phyloP scores from a whole-genome alignment of 2,329 filamentous ascomycete genomes.

The Epicoccum sorghinum region DNA sequence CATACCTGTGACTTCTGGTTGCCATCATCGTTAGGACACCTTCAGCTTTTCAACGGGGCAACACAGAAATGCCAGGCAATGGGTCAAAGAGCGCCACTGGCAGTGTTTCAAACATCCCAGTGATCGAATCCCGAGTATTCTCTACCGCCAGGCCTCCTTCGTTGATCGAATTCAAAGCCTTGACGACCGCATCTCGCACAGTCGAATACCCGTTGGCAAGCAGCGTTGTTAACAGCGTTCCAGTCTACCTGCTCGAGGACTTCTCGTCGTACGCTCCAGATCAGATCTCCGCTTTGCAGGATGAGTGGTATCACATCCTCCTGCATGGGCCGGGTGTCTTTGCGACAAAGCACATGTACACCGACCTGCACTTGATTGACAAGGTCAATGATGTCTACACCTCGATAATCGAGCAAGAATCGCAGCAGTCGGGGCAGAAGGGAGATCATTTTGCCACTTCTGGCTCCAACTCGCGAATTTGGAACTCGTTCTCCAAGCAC shows the following conservation, averaged over 20 bases:
- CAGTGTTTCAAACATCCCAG: background rate
- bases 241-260: conserved; percentile 59
- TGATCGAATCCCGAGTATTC: conserved; percentile 36
- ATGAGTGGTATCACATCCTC: conserved; percentile 67
- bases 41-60: too few species aligned
- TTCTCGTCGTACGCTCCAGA: conserved; percentile 43
- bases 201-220: conserved; percentile 56
- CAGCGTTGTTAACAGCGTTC: conserved; percentile 58
- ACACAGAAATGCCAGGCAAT: too few species aligned
- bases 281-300: conserved; percentile 55
- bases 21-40: too few species aligned
- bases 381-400: conserved; percentile 30
- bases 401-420: conserved; percentile 53
- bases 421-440: conserved; percentile 52
- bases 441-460: conserved; percentile 67
- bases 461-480: conserved; percentile 66
- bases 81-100: background rate
- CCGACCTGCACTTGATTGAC: conserved; percentile 42
- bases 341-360: conserved; percentile 61
- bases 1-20: too few species aligned
- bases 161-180: conserved; percentile 52
- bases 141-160: conserved; percentile 42
- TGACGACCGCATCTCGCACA: conserved; percentile 52
- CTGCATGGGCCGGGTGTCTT: conserved; percentile 64
- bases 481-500: conserved; percentile 71